Evolutionary conservation across 495 filamentous ascomycete species (phyloP), one percentile per base, ranked within the genome.

Genomic region (Daldinia childiae): DNA sequence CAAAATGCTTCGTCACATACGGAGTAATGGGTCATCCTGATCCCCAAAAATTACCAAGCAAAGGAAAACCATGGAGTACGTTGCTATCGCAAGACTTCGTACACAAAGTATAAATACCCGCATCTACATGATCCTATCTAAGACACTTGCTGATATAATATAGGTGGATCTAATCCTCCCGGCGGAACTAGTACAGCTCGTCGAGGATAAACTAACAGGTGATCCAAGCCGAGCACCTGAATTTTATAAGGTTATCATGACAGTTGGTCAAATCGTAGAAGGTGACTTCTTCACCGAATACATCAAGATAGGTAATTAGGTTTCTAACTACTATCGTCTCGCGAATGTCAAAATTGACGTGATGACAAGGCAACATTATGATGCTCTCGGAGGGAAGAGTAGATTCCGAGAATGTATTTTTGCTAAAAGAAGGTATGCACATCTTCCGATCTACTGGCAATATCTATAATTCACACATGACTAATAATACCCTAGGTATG

Each of bases 321-420:
- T 2, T 11, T 36, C 26, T 4, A 6, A 12, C 21, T 11, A 27
- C 24, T 50, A 12, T 61, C 19, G 3, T 0, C 21, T 27, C 14
- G 3, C 11, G 19, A 36, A 30, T 11, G 7, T 12, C 11, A 26
- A 34, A 15, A 6, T 21, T 65, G 15, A 70, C 38, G 45, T 61
- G 54, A 41, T 38, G 62, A 64, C 36, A 62, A 97, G 95, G 95
- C 19, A 91, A 93, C 76, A 84, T 97, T 69, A 78, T 96, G 75
- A 95, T 99, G 92, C 88, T 97, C 15, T 98, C 96, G 0, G 91
- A 97, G 76, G 95, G 95, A 29, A 85, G 87, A 24, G 82, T 88
- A 43, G 92, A 90, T n/a, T 86, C 91, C 9, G 93, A 97, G 74
- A 93, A 92, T 76, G 83, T 93, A 3, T 96, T 91, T 75, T 88